Base-by-base conservation (phyloP, 2,329 filamentous ascomycete genomes). In the Clarireedia hainanense region DNA sequence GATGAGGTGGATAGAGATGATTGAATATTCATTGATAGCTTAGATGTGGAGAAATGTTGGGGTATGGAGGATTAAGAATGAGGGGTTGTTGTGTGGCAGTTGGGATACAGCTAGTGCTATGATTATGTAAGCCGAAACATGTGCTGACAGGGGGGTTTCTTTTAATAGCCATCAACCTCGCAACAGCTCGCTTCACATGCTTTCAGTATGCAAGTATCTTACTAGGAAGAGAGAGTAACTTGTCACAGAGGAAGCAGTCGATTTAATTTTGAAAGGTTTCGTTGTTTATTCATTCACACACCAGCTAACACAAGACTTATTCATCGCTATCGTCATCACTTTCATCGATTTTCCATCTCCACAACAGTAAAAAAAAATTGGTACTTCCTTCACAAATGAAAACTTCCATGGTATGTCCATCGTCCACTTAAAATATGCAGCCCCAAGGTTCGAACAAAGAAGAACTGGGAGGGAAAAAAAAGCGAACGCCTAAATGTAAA, bases 341-440 rank as follows among this genome's bases (percentile, higher is more conserved):
- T 40, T 30, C n/a, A 7, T 39, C 10, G 20, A n/a, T 34, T 30
- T 14, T 40, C 24, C n/a, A 10, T 37, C 9, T 57, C 50, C 48
- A 52, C 39, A 42, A 17, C 15, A n/a, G 6, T 17, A 6, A 17
- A 42, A 14, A n/a, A 42, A 42, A 42, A 37, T 59, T 58, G 53
- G 51, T 47, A 50, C 53, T 56, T 55, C 26, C 54, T 48, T 46
- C 9, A 46, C 55, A 54, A 57, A 60, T 50, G 60, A 62, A 56
- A 57, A 57, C 58, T 58, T 57, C 60, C 61, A 47, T 61, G 60
- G 59, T 63, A 62, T 62, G 63, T 64, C 59, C 60, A 56, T 43
- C 50, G 47, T 43, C 59, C 59, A 55, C 56, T 55, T 20, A 20
- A 45, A 57, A 58, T 61, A 61, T 63, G 63, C 59, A 60, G 50